A percentile compares a stretch with the other conserved stretches of the same genome.
Conservation (phyloP, 2,329 filamentous ascomycete genomes). For the Alternaria angustiovoidea region DNA sequence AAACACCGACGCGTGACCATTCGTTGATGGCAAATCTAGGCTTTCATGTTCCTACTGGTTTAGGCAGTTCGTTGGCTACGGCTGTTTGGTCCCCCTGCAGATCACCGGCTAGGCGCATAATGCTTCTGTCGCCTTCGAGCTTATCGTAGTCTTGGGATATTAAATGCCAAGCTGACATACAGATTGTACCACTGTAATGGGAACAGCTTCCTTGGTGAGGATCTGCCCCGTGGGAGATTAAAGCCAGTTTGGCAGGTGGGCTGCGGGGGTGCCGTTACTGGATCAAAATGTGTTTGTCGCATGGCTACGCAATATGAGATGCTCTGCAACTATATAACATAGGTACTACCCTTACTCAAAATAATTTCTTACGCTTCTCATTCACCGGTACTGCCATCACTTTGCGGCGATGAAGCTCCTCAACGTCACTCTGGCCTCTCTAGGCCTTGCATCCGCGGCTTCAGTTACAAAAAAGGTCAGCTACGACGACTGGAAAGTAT, state of each 20-base stretch:
- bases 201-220: slow-evolving; percentile 35
- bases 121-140: slow-evolving; percentile 12
- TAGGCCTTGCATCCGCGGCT: slow-evolving; percentile 44
- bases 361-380: slow-evolving; percentile 6
- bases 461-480: slow-evolving; percentile 40
- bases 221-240: slow-evolving; percentile 33
- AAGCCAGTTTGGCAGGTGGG: slow-evolving; percentile 39
- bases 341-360: background rate
- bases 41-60: slow-evolving; percentile 15
- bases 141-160: slow-evolving; percentile 35
- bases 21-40: background rate
- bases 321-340: slow-evolving; percentile 4
- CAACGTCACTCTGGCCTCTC: slow-evolving; percentile 37
- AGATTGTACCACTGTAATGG: slow-evolving; percentile 21
- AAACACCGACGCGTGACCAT: slow-evolving; percentile 10
- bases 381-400: slow-evolving; percentile 3
- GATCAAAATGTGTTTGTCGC: background rate
- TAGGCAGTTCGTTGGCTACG: slow-evolving; percentile 22
- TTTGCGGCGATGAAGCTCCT: slow-evolving; percentile 43
- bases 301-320: background rate
- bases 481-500: slow-evolving; percentile 50
- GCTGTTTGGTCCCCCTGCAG: slow-evolving; percentile 16
- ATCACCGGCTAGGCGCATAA: slow-evolving; percentile 22
- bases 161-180: slow-evolving; percentile 23
- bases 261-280: slow-evolving; percentile 5